phyloP scores from a whole-genome alignment of 1,284 basidiomycete genomes.

The Ustilago hordei region DNA sequence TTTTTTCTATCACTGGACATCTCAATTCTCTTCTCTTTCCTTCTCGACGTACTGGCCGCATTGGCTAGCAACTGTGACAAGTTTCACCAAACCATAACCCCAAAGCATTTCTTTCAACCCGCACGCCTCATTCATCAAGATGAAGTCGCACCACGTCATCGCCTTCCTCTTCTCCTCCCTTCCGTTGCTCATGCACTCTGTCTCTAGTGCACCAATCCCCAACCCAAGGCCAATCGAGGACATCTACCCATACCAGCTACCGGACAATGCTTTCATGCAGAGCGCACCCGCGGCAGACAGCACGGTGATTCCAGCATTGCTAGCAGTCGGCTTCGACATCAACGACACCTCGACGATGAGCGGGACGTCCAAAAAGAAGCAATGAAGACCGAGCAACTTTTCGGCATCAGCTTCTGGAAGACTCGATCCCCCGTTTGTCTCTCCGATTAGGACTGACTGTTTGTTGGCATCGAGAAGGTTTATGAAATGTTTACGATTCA shows the following conservation, averaged over 20 bases:
- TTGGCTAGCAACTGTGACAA: neutral
- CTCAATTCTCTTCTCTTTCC: neutral
- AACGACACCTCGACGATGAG: slow-evolving; percentile 34
- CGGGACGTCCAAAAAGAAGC: slow-evolving; percentile 5
- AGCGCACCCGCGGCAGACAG: slow-evolving; percentile 10
- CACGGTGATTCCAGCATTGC: slow-evolving; percentile 9
- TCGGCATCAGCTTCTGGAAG: slow-evolving; percentile 3
- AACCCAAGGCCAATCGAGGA: slow-evolving; percentile 44
- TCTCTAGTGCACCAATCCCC: slow-evolving; percentile 21
- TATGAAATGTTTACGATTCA: slow-evolving; percentile 4
- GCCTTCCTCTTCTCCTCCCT: neutral
- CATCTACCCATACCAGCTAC: slow-evolving; percentile 30
- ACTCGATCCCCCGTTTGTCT: neutral
- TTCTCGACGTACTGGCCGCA: neutral
- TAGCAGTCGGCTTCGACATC: slow-evolving; percentile 19
- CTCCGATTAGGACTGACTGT: neutral
- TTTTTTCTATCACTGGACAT: neutral
- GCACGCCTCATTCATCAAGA: slow-evolving; percentile 1
- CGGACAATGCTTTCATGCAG: slow-evolving; percentile 7
- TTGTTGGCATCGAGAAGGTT: neutral
- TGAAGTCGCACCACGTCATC: slow-evolving; percentile 21
- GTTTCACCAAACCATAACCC: neutral
- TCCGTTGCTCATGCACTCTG: slow-evolving; percentile 1
- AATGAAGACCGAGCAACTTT: neutral
- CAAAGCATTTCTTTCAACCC: neutral